A percentile compares a stretch with the other conserved stretches of the same genome.
Conservation (phyloP, 2,329 filamentous ascomycete genomes). For the Myriosclerotinia scirpicola region DNA sequence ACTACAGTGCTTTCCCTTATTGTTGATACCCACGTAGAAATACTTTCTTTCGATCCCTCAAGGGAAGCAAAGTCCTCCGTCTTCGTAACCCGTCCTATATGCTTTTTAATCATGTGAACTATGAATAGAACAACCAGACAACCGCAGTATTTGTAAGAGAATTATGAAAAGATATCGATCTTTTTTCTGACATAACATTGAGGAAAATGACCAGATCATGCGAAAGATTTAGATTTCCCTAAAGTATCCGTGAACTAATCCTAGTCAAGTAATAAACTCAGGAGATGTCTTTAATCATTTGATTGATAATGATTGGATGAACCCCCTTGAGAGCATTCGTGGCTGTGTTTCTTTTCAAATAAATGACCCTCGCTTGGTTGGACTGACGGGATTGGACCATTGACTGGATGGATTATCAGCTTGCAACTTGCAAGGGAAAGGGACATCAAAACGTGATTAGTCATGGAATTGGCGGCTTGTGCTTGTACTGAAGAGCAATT, state of each 20-base stretch:
- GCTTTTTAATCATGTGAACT: conserved; percentile 13
- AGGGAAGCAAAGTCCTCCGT: background rate
- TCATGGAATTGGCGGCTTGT: background rate
- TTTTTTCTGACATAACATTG: conserved; percentile 14
- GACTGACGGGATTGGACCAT: background rate
- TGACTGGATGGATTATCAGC: background rate
- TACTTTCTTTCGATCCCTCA: background rate
- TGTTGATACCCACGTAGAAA: background rate
- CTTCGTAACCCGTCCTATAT: background rate
- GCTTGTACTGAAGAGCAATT: background rate
- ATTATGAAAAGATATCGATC: background rate
- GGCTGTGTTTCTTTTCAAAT: conserved; percentile 22
- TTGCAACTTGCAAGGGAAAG: conserved; percentile 5
- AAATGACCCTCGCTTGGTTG: conserved; percentile 12
- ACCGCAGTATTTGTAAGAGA: background rate
- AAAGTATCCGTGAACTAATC: conserved; percentile 12
- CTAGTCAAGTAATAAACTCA: conserved; percentile 17
- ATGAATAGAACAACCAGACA: conserved; percentile 13
- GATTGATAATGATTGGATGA: background rate
- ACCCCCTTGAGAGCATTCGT: conserved; percentile 9
- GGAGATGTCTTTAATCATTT: conserved; percentile 2
- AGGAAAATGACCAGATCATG: conserved; percentile 20
- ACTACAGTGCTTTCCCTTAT: conserved; percentile 10
- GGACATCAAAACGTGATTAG: background rate
- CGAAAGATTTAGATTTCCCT: conserved; percentile 22